Evolutionary conservation across 169 alveolate species (phyloP).

Genomic region (Theileria annulata): DNA sequence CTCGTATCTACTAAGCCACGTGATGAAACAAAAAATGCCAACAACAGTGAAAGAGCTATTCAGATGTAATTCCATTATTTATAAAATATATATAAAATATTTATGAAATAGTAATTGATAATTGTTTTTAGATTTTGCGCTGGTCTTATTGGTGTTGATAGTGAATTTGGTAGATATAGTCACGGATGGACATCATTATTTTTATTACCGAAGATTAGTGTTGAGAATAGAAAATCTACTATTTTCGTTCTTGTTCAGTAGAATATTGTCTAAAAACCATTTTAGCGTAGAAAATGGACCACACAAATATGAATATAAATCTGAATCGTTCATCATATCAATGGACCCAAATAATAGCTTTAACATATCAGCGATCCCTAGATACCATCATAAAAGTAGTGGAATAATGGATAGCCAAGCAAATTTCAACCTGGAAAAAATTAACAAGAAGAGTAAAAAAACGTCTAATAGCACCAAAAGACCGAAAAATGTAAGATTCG

Average conservation of each 20-base stretch:
- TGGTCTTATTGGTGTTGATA: neutral
- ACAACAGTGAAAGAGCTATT: conserved; percentile 4
- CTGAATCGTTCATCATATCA: neutral
- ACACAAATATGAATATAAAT: neutral
- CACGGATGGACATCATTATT: conserved; percentile 53
- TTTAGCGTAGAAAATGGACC: neutral
- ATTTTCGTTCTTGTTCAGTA: conserved; percentile 45
- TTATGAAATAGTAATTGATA: neutral
- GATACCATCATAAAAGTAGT: neutral
- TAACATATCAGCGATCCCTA: neutral
- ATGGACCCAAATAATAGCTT: conserved; percentile 2
- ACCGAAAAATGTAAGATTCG: neutral
- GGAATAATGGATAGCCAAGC: neutral
- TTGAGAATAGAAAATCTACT: conserved; percentile 50
- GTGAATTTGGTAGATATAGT: conserved; percentile 39
- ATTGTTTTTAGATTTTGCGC: conserved; percentile 20
- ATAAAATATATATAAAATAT: neutral
- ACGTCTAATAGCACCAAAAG: neutral
- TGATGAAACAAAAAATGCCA: conserved; percentile 18
- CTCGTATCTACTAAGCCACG: conserved; percentile 18
- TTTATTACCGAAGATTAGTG: conserved; percentile 50
- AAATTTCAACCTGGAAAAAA: neutral
- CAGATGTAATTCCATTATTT: conserved; percentile 26
- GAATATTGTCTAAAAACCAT: conserved; percentile 41
- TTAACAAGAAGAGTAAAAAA: neutral